Percentiles rank a stretch among this genome's conserved stretches.
Conservation (phyloP, 805 yeast species). For the Candida ortonii region DNA sequence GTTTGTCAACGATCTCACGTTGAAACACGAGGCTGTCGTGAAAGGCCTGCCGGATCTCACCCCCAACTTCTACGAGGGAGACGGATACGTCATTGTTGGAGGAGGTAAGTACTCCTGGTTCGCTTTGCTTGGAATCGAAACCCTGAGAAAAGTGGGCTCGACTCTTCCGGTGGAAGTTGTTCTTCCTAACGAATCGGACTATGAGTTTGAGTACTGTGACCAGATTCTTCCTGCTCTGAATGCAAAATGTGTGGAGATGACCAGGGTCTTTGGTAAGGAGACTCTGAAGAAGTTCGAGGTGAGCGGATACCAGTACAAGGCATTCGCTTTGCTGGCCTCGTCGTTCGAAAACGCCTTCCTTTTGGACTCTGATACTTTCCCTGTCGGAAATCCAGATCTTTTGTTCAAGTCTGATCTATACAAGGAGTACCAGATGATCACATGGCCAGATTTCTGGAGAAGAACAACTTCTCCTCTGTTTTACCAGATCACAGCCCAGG, state of each 20-base stretch:
- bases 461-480: conserved; percentile 74
- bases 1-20: conserved; percentile 32
- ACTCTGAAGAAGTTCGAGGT: conserved; percentile 48
- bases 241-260: conserved; percentile 66
- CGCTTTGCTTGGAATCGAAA: conserved; percentile 60
- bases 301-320: conserved; percentile 66
- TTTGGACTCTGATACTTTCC: conserved; percentile 75
- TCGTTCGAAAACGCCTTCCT: conserved; percentile 69
- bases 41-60: conserved; percentile 26
- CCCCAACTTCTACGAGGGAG: conserved; percentile 32
- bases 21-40: conserved; percentile 33
- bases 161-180: conserved; percentile 78
- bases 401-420: conserved; percentile 60
- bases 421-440: conserved; percentile 44
- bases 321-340: conserved; percentile 67
- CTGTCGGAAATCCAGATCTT: conserved; percentile 60
- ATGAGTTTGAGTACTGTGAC: conserved; percentile 69
- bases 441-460: conserved; percentile 91
- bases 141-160: conserved; percentile 64
- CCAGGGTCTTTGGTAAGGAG: conserved; percentile 56
- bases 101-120: conserved; percentile 79
- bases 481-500: conserved; percentile 64
- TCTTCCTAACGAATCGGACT: conserved; percentile 67
- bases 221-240: conserved; percentile 56
- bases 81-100: conserved; percentile 69